Evolutionary conservation across 1,284 basidiomycete species (phyloP).

Genomic region (Puccinia polysora): DNA sequence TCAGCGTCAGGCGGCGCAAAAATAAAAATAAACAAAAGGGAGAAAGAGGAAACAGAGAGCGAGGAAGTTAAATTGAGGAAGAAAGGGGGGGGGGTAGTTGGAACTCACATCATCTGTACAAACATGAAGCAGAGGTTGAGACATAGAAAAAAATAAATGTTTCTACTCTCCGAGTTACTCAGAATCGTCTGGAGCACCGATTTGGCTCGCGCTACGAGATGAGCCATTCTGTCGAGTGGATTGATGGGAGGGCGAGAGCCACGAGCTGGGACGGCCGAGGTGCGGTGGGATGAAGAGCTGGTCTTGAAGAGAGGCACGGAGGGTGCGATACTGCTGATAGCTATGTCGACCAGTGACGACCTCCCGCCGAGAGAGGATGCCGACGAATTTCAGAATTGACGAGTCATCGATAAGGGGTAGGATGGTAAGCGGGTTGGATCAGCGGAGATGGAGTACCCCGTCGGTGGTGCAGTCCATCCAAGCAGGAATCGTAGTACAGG

Average conservation of each 20-base stretch:
- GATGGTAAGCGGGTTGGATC: neutral
- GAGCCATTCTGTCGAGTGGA: slow-evolving; percentile 19
- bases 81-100: neutral
- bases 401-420: neutral
- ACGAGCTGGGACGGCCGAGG: too few species aligned
- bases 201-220: slow-evolving; percentile 46
- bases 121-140: slow-evolving; percentile 95
- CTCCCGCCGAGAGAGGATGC: neutral
- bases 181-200: slow-evolving; percentile 71
- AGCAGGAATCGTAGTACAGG: too few species aligned
- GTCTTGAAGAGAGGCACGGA: slow-evolving; percentile 46
- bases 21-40: neutral
- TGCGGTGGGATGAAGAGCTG: too few species aligned
- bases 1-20: neutral
- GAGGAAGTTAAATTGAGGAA: too few species aligned
- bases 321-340: slow-evolving; percentile 47
- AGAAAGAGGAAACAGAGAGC: neutral
- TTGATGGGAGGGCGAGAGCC: slow-evolving; percentile 10
- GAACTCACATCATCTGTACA: slow-evolving; percentile 53
- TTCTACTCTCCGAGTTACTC: slow-evolving; percentile 81
- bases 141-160: slow-evolving; percentile 94
- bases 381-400: neutral
- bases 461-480: neutral
- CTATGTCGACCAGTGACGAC: slow-evolving; percentile 30
- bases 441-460: neutral